Base-by-base conservation (phyloP, 768 basidiomycete genomes). In the Mycena belliarum region DNA sequence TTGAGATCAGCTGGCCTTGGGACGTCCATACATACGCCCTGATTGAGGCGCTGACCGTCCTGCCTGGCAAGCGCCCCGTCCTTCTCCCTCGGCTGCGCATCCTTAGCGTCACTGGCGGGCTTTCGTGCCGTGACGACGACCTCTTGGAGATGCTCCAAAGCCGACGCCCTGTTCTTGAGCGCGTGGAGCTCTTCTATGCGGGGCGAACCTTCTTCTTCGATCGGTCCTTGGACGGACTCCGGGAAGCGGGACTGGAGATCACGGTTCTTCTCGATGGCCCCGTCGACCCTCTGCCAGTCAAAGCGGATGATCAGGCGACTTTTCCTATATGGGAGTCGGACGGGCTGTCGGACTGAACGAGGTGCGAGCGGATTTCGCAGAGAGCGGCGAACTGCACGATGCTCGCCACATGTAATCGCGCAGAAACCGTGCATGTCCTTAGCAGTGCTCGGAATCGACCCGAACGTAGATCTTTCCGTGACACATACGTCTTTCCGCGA, bases 151-250 rank as follows among this genome's bases (percentile, higher is more conserved):
- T 61, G 60, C 55, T 61, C 0, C 21, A 49, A 18, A 61, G 60
- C 26, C 50, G 60, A n/a, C 20, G 24, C 26, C 50, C 45, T 0
- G 33, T 40, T 6, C 55, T 61, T 11, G 10, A 42, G 24, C 52
- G 9, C 4, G 55, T 61, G 41, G 42, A 57, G 47, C 55, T 61
- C 18, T 57, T 52, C 24, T 61, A 57, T 40, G 55, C 55, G 10
- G 60, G 60, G 3, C 51, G 60, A 5, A 46, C 55, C 16, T 53
- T 57, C 51, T 61, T 61, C 23, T 57, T 61, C n/a, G 55, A 61
- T 33, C 51, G 51, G 8, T 20, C 47, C n/a, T 40, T 61, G 8
- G 60, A 61, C 47, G 33, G 21, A 3, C 29, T 61, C 14, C 24
- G 60, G n/a, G 20, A 49, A 6, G 48, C 18, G 1, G 60, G 60